phyloP scores from a whole-genome alignment of 257 asterid species.

The Coffea canephora region DNA sequence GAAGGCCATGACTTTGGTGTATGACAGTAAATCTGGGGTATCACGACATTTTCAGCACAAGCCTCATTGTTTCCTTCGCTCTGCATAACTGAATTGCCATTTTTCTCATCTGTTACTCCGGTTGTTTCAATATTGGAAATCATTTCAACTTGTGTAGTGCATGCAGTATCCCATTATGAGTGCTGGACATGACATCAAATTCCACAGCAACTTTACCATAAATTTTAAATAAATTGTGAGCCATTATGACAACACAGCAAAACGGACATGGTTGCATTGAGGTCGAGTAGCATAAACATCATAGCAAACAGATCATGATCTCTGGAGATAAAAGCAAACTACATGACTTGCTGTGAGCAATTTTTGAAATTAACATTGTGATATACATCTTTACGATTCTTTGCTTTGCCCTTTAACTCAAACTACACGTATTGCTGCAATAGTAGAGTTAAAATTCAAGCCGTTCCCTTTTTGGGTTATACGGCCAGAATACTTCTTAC shows the following conservation, averaged over 20 bases:
- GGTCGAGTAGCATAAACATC: too few relatives aligned
- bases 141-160: slow-evolving; percentile 55
- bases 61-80: slow-evolving; percentile 13
- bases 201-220: slow-evolving; percentile 1
- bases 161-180: slow-evolving; percentile 10
- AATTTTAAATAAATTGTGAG: not conserved
- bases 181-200: not conserved
- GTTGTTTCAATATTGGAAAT: slow-evolving; percentile 50
- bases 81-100: slow-evolving; percentile 23
- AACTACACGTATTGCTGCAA: not conserved
- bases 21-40: slow-evolving; percentile 14
- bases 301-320: not conserved
- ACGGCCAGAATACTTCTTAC: not conserved
- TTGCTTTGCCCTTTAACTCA: not conserved
- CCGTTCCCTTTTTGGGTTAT: not conserved
- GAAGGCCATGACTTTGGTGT: slow-evolving; percentile 23
- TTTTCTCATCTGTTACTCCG: slow-evolving; percentile 35
- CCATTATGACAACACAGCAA: not conserved
- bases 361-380: not conserved
- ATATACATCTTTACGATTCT: not conserved
- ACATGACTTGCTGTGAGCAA: not conserved
- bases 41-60: slow-evolving; percentile 12
- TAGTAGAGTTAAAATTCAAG: not conserved
- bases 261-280: too few relatives aligned
- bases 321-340: not conserved